phyloP scores from a whole-genome alignment of 192 early-diverging fungal species.

The Chytriomyces sp. region DNA sequence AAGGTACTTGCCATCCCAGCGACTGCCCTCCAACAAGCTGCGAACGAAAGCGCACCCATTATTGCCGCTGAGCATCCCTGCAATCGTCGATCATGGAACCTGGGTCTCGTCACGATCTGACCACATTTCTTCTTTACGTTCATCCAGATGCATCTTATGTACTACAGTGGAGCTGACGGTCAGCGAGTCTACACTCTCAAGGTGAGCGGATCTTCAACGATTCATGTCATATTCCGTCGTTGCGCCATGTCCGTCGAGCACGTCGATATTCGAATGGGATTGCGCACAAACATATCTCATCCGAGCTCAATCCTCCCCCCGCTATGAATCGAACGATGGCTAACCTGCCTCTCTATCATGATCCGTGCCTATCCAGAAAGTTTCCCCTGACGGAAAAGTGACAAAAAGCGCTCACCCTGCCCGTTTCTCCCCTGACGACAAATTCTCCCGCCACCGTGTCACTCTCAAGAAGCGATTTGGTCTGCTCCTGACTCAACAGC shows the following conservation, averaged over 20 bases:
- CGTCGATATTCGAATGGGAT: not conserved
- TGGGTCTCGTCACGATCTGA: too few relatives aligned
- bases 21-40: not conserved
- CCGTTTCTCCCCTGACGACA: constrained; percentile 99
- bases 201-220: constrained; percentile 47
- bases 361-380: constrained; percentile 66
- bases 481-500: constrained; percentile 65
- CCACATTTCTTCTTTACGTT: too few relatives aligned
- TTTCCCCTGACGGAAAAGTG: constrained; percentile 72
- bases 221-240: not conserved
- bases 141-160: constrained; percentile 90
- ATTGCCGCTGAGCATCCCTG: too few relatives aligned
- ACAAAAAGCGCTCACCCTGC: constrained; percentile 99
- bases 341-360: too few relatives aligned
- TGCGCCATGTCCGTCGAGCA: not conserved
- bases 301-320: too few relatives aligned
- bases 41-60: not conserved
- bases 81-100: too few relatives aligned
- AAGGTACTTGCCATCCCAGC: not conserved
- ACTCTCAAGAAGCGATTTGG: constrained; percentile 95
- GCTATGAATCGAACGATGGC: too few relatives aligned
- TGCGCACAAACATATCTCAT: not conserved
- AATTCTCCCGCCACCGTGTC: constrained; percentile 96
- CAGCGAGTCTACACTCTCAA: constrained; percentile 97
- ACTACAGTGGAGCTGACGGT: constrained; percentile 74